Evolutionary conservation across 345 rosid species (phyloP).

Genomic region (Gossypium anomalum): DNA sequence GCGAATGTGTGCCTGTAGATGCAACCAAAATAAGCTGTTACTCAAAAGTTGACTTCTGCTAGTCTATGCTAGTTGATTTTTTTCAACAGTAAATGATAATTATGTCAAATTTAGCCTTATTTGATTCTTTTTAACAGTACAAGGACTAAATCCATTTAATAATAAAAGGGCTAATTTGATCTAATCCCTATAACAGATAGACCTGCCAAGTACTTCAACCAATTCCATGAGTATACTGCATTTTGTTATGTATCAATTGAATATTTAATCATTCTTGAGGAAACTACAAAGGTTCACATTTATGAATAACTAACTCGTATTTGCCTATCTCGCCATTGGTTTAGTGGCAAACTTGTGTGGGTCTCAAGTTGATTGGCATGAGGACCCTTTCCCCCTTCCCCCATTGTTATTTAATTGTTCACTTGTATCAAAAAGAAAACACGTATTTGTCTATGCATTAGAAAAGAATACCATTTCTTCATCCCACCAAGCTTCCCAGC

Average conservation of each 20-base stretch:
- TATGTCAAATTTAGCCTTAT: no score
- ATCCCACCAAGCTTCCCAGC: conserved; percentile 99
- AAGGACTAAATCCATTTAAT: no score
- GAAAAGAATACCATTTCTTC: conserved; percentile 71
- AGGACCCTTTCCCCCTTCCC: no score
- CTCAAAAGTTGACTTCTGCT: neutral
- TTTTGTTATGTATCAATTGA: neutral
- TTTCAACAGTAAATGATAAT: no score
- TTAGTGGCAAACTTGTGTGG: no score
- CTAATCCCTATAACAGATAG: no score
- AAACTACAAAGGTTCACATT: neutral
- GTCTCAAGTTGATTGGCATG: no score
- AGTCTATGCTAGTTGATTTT: neutral
- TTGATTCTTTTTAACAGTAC: no score
- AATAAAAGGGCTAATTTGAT: no score
- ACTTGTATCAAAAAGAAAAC: no score
- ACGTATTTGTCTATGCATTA: conserved; percentile 1
- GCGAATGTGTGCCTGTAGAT: conserved; percentile 76
- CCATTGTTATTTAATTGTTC: no score
- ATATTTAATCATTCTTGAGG: neutral
- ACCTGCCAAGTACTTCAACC: no score
- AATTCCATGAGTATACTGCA: neutral
- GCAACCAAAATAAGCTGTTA: conserved; percentile 5
- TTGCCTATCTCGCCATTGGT: neutral
- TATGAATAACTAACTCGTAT: neutral